Conservation (phyloP, 2,329 filamentous ascomycete genomes). For the Penicillium sp. region DNA sequence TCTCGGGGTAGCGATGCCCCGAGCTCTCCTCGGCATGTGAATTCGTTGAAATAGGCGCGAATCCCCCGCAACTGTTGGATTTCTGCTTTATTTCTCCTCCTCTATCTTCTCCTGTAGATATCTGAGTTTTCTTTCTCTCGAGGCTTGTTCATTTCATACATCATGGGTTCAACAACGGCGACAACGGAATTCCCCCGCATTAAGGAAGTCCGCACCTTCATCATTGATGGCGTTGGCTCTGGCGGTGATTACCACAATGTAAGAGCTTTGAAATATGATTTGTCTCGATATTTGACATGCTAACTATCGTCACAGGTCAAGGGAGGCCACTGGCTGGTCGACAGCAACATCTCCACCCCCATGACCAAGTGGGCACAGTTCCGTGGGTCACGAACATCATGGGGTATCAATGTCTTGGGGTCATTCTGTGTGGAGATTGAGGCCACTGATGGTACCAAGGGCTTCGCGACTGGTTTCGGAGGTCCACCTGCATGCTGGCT, state of each 20-base stretch:
- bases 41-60: constrained; percentile 3
- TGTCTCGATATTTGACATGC: background rate
- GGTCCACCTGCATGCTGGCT: constrained; percentile 93
- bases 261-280: background rate
- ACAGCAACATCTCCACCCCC: constrained; percentile 86
- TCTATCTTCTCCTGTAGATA: background rate
- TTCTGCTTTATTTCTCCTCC: constrained; percentile 5
- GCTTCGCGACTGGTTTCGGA: constrained; percentile 91
- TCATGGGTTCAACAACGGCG: constrained; percentile 30
- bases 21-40: constrained; percentile 17
- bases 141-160: constrained; percentile 8
- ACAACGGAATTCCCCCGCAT: constrained; percentile 42
- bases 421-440: constrained; percentile 91
- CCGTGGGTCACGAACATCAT: constrained; percentile 80
- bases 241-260: constrained; percentile 80
- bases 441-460: constrained; percentile 84
- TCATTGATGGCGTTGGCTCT: constrained; percentile 48
- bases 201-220: constrained; percentile 46
- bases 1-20: constrained; percentile 33
- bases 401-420: constrained; percentile 92
- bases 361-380: constrained; percentile 89
- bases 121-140: background rate
- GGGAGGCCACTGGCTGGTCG: constrained; percentile 72
- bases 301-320: constrained; percentile 32
- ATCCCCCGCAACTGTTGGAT: constrained; percentile 11